Conservation (phyloP, 352 stramenopile genomes). For the Phytophthora sansomeana region DNA sequence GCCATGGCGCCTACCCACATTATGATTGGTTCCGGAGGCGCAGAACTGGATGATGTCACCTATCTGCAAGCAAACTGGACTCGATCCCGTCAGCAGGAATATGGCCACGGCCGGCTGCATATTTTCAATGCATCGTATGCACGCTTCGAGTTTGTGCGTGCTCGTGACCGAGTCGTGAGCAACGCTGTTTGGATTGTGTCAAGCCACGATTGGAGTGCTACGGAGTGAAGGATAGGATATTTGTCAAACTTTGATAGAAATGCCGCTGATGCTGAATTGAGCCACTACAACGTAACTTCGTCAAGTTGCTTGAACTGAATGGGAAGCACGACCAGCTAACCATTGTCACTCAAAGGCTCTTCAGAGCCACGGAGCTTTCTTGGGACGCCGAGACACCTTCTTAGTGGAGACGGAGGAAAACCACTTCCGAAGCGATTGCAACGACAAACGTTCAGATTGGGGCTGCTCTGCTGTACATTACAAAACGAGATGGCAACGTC, state of each 20-base stretch:
- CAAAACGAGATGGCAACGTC: too few species aligned
- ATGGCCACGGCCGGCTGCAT: slow-evolving; percentile 57
- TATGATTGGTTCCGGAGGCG: slow-evolving; percentile 58
- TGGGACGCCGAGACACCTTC: not conserved
- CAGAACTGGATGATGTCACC: slow-evolving; percentile 38
- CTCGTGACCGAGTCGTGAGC: slow-evolving; percentile 27
- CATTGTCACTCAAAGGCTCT: not conserved
- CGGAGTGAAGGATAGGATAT: not conserved
- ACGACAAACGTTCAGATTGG: not conserved
- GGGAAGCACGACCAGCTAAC: too few species aligned
- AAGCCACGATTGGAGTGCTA: slow-evolving; percentile 39
- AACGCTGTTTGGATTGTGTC: slow-evolving; percentile 50
- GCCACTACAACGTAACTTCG: too few species aligned
- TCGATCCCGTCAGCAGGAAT: slow-evolving; percentile 36
- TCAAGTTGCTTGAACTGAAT: too few species aligned
- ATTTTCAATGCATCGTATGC: slow-evolving; percentile 54
- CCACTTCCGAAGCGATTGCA: not conserved
- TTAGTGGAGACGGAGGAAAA: not conserved
- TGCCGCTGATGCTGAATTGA: too few species aligned
- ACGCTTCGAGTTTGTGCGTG: slow-evolving; percentile 57
- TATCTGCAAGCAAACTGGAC: slow-evolving; percentile 42
- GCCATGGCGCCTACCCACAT: slow-evolving; percentile 53
- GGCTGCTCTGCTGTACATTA: not conserved
- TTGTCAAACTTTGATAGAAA: too few species aligned
- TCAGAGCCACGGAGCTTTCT: not conserved